Evolutionary conservation across 2,329 filamentous ascomycete species (phyloP).

Genomic region (Raffaelea ambrosiae): DNA sequence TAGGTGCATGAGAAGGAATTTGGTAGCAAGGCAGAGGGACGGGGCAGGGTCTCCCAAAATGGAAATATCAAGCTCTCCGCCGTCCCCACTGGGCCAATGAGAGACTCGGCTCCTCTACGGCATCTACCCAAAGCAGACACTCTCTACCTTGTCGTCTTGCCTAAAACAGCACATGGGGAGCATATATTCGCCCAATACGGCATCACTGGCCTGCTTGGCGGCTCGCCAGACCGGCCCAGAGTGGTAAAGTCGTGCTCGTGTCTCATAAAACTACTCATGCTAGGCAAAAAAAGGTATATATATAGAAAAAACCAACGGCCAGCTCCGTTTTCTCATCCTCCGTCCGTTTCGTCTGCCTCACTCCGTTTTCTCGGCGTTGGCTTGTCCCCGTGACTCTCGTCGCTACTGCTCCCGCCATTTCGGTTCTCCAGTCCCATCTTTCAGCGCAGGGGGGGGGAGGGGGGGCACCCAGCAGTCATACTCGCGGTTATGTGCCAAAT

Average conservation of each 20-base stretch:
- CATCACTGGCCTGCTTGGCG: no score
- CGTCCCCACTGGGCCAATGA: slow-evolving; percentile 3
- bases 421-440: background rate
- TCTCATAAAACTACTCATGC: no score
- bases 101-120: slow-evolving; percentile 2
- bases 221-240: no score
- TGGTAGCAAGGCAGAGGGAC: no score
- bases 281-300: no score
- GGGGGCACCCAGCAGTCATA: background rate
- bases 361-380: slow-evolving; percentile 8
- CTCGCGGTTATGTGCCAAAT: background rate
- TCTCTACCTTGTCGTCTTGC: background rate
- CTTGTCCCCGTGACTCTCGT: background rate
- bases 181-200: no score
- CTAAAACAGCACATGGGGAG: background rate
- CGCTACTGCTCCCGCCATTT: background rate
- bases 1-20: background rate
- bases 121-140: background rate
- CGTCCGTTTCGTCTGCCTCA: background rate
- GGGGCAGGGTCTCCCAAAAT: background rate
- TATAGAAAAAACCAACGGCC: no score
- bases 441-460: background rate
- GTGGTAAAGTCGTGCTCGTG: no score
- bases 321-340: background rate
- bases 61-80: background rate